phyloP scores from a whole-genome alignment of 1,284 basidiomycete species.

The Tremellales sp. region DNA sequence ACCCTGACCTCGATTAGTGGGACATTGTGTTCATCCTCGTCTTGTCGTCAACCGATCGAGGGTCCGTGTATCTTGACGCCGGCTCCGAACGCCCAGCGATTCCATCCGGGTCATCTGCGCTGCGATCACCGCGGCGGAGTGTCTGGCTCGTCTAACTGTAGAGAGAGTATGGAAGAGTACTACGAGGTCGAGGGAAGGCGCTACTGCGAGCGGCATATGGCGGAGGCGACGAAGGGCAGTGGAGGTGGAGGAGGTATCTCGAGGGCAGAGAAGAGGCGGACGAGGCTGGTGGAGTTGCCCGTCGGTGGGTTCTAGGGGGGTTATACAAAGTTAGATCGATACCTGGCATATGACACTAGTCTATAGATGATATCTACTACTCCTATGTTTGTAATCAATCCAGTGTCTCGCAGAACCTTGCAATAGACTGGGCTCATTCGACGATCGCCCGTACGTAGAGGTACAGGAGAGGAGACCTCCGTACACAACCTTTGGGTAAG shows the following conservation, averaged over 20 bases:
- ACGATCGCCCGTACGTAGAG: too few species aligned
- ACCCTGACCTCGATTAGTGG: conserved; percentile 45
- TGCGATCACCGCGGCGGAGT: conserved; percentile 54
- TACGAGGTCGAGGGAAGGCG: conserved; percentile 78
- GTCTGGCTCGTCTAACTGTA: conserved; percentile 28
- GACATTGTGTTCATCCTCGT: conserved; percentile 70
- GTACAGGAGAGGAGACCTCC: too few species aligned
- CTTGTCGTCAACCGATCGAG: conserved; percentile 83
- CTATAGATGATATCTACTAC: too few species aligned
- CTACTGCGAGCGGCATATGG: conserved; percentile 72
- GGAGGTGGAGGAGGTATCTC: conserved; percentile 25
- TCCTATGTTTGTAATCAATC: too few species aligned
- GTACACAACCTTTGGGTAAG: too few species aligned
- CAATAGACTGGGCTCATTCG: too few species aligned
- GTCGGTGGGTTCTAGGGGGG: conserved; percentile 18
- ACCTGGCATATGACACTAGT: too few species aligned
- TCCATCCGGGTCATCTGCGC: conserved; percentile 77
- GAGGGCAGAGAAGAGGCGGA: conserved; percentile 49
- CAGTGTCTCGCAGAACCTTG: too few species aligned
- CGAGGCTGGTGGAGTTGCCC: conserved; percentile 44
- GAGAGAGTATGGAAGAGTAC: conserved; percentile 58
- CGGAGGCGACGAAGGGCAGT: conserved; percentile 20
- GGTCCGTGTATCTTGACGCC: conserved; percentile 71
- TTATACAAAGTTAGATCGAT: too few species aligned
- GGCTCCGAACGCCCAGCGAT: conserved; percentile 67